Percentiles rank a stretch among this genome's conserved stretches.
These are phyloP conservation scores for Spathaspora passalidarum DNA, from an alignment of 805 yeast genomes.

Conservation along the genomic window DNA sequence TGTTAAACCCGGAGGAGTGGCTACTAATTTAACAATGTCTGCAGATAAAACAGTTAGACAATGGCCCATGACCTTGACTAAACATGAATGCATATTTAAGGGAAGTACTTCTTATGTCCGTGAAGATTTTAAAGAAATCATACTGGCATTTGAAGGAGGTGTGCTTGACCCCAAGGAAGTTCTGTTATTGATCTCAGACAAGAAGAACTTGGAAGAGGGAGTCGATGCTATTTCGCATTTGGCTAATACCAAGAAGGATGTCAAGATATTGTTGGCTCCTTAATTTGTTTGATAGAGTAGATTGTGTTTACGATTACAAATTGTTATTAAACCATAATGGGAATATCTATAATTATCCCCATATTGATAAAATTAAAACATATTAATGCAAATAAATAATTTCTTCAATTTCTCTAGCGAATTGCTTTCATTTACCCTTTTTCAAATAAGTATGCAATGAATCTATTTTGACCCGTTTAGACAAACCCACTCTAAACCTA, in stretches of 20 bases:
- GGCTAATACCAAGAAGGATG: constrained; percentile 48
- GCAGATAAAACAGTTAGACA: constrained; percentile 47
- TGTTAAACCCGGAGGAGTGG: constrained; percentile 49
- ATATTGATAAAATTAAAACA: not conserved
- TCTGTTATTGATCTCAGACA: constrained; percentile 51
- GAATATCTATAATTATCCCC: not conserved
- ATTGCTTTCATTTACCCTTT: not conserved
- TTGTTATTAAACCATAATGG: not conserved
- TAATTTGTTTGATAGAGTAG: not conserved
- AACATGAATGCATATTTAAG: constrained; percentile 49
- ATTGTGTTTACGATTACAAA: not conserved
- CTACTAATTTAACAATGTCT: constrained; percentile 65
- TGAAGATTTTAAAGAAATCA: constrained; percentile 56
- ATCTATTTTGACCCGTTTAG: constrained; percentile 21
- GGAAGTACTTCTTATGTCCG: constrained; percentile 62
- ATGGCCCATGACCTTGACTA: constrained; percentile 53
- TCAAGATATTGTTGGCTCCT: constrained; percentile 49
- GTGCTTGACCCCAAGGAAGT: constrained; percentile 34
- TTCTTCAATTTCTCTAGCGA: not conserved
- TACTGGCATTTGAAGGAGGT: constrained; percentile 21
- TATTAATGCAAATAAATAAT: not conserved
- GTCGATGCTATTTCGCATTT: constrained; percentile 52
- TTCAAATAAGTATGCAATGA: constrained; percentile 19
- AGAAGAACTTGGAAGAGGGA: constrained; percentile 46
- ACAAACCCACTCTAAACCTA: constrained; percentile 23